Evolutionary conservation across 345 rosid species (phyloP).

Genomic region (Gossypium herbaceum): DNA sequence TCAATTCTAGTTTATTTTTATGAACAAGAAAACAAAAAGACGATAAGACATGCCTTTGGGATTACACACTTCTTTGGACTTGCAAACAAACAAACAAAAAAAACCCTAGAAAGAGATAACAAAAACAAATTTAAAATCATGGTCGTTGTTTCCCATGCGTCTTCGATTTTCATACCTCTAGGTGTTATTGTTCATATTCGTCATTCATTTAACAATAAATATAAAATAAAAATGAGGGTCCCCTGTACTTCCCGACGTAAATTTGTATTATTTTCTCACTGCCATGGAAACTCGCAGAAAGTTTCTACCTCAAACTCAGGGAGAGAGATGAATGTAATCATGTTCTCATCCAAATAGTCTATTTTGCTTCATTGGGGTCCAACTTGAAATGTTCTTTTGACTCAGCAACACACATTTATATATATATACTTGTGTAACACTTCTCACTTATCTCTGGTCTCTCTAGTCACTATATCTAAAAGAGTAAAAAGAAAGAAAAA

Average conservation of each 20-base stretch:
- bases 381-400: slow-evolving; percentile 16
- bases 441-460: background rate
- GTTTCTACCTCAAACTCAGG: slow-evolving; percentile 22
- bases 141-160: slow-evolving; percentile 11
- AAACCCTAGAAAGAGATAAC: slow-evolving; percentile 5
- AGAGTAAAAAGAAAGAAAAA: background rate
- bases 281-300: slow-evolving; percentile 36
- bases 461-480: background rate
- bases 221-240: background rate
- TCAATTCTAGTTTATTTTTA: slow-evolving; percentile 26
- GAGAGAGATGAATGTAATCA: slow-evolving; percentile 14
- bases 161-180: slow-evolving; percentile 19
- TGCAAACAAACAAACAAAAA: background rate
- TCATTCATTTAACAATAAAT: too few species aligned
- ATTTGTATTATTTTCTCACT: background rate
- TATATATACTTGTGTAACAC: too few species aligned
- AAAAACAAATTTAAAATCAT: background rate
- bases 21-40: slow-evolving; percentile 25
- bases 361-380: slow-evolving; percentile 12
- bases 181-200: slow-evolving; percentile 1
- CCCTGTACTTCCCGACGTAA: slow-evolving; percentile 30
- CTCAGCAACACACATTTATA: slow-evolving; percentile 9
- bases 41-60: slow-evolving; percentile 57
- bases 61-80: slow-evolving; percentile 30
- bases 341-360: slow-evolving; percentile 24